Base-by-base conservation (phyloP, 2,329 filamentous ascomycete species). In the Penicillium hesseltinei region DNA sequence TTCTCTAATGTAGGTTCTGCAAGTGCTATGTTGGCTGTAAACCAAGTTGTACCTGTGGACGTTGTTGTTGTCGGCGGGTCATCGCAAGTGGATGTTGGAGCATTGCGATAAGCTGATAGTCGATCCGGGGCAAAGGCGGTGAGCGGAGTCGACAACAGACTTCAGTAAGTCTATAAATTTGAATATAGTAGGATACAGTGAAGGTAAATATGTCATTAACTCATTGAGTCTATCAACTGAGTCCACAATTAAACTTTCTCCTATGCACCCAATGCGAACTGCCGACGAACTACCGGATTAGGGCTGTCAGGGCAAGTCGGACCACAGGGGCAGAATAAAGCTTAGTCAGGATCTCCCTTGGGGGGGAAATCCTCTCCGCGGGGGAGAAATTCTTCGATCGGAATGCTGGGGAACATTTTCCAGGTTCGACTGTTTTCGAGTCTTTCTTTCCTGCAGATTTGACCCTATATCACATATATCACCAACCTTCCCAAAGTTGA, bases 61-160 rank as follows among this genome's bases (percentile, higher is more conserved):
- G 45, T 35, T n/a, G 45, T 47, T 25, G 27, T 31, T 46, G 40
- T 46, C 15, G 3, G 40, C 6, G 5, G 21, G 25, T 52, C 40
- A 46, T 46, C 17, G 11, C 21, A 13, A 52, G 21, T 45, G 50
- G 51, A 47, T 39, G 42, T 48, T 47, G 21, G 35, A 38, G 35
- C 29, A 40, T 29, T 13, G 49, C 43, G 54, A 54, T 53, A 53
- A 57, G 50, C 40, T 45, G 50, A 57, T 54, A 54, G 55, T 51
- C 46, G 55, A 58, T 60, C 56, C 49, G 57, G 54, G 53, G 57
- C 27, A 54, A 46, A 57, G 54, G 50, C 52, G 46, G 46, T 51
- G 33, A 49, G 43, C 25, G 35, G 39, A 17, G 27, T 38, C 50
- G 3, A 4, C 7, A 5, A 27, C 7, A 36, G 21, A 56, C 46